Percentiles rank a stretch among this genome's conserved stretches.
phyloP scores from a whole-genome alignment of 495 filamentous ascomycete genomes.

The Xylona heveae region DNA sequence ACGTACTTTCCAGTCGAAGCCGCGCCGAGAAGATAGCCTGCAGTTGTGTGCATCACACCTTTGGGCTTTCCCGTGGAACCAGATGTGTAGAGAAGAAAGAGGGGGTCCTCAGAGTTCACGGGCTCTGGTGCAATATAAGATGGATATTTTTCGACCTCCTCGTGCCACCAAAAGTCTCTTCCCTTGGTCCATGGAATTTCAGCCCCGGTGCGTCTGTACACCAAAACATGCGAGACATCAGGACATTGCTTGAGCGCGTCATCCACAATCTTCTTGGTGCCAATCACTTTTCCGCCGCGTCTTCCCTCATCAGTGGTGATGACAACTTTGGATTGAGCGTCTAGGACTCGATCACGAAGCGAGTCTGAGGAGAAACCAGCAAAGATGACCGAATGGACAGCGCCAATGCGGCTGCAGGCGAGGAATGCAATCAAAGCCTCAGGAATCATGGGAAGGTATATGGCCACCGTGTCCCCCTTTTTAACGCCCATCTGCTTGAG shows the following conservation, averaged over 20 bases:
- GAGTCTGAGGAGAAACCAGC: slow-evolving; percentile 97
- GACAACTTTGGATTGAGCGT: slow-evolving; percentile 74
- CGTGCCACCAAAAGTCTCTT: slow-evolving; percentile 94
- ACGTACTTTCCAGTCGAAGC: slow-evolving; percentile 94
- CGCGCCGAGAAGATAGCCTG: slow-evolving; percentile 79
- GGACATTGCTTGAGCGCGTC: slow-evolving; percentile 96
- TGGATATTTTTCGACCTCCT: slow-evolving; percentile 91
- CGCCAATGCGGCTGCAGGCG: slow-evolving; percentile 79
- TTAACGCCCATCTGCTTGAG: slow-evolving; percentile 87
- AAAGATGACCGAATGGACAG: slow-evolving; percentile 95
- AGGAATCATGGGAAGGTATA: slow-evolving; percentile 98
- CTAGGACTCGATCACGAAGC: slow-evolving; percentile 82
- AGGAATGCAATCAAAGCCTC: slow-evolving; percentile 85
- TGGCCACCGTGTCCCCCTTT: slow-evolving; percentile 92
- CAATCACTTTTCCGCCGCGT: slow-evolving; percentile 92
- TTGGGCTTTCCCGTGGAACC: slow-evolving; percentile 97
- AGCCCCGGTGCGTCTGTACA: slow-evolving; percentile 88
- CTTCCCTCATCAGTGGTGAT: slow-evolving; percentile 96
- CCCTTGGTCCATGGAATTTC: slow-evolving; percentile 80
- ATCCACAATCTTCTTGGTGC: slow-evolving; percentile 98
- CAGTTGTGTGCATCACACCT: slow-evolving; percentile 97
- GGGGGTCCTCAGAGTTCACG: slow-evolving; percentile 82
- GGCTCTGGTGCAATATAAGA: slow-evolving; percentile 69
- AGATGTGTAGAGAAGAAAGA: slow-evolving; percentile 96
- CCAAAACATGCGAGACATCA: slow-evolving; percentile 63